Evolutionary conservation across 805 yeast genomes (phyloP).

Genomic region (Zygosaccharomyces rouxii): DNA sequence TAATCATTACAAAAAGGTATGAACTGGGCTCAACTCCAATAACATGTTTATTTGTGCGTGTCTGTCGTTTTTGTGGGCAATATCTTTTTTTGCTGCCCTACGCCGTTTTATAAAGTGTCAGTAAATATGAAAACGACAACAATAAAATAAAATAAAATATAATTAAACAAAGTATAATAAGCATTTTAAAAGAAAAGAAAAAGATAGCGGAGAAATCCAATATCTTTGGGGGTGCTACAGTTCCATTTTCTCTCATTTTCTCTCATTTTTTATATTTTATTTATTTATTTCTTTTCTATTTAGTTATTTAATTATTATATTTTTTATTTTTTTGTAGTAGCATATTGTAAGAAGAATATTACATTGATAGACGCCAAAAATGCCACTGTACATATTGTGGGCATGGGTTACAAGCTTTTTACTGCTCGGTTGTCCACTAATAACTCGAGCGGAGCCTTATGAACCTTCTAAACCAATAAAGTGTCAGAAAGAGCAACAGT

Average conservation of each 20-base stretch:
- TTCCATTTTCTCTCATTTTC: background rate
- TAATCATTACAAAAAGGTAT: background rate
- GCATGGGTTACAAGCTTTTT: background rate
- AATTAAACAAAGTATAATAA: conserved; percentile 22
- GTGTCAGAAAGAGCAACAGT: conserved; percentile 32
- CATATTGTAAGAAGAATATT: background rate
- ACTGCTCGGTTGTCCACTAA: background rate
- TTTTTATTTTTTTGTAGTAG: background rate
- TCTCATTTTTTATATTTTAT: no score
- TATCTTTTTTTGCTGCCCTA: conserved; percentile 18
- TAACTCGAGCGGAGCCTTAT: conserved; percentile 18
- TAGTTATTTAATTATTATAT: background rate
- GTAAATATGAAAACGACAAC: conserved; percentile 20
- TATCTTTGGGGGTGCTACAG: background rate
- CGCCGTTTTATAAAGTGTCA: conserved; percentile 33
- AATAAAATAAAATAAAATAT: background rate
- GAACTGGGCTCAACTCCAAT: background rate
- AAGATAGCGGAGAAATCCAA: conserved; percentile 14
- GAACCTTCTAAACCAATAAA: conserved; percentile 23
- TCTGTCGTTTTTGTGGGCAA: conserved; percentile 1
- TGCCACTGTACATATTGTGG: background rate
- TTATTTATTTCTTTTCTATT: no score
- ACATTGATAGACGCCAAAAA: background rate
- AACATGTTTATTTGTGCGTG: background rate
- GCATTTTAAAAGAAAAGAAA: conserved; percentile 14